Evolutionary conservation across 2,329 filamentous ascomycete species (phyloP), one percentile per base, ranked within the genome.

Genomic region (Aspergillus eucalypticola): DNA sequence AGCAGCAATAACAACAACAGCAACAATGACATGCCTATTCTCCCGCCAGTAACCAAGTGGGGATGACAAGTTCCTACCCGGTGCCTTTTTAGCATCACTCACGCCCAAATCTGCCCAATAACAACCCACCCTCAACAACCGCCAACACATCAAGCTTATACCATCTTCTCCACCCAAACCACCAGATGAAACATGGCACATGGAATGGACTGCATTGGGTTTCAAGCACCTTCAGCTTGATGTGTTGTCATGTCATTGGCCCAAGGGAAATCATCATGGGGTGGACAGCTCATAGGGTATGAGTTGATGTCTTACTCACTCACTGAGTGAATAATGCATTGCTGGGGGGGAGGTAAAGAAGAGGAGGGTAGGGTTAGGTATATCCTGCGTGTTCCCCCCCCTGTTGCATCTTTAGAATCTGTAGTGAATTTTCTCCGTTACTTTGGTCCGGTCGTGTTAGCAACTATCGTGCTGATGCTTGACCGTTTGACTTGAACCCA

Each of bases 201-300:
- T 35, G 32, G 32, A 15, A 35, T 13, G 10, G 11, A 35, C 32
- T 35, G 11, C 32, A 29, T 29, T 8, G 15, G 46, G 25, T 49
- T 49, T 49, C 7, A 49, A 17, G 46, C 25, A 29, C 15, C 27
- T n/a, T 27, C 15, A 21, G 25, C 21, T 55, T 46, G 41, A 55
- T 55, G 53, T 55, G 53, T 42, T 42, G 39, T 10, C 23, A 8
- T n/a, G 25, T 41, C 21, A 55, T 46, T 55, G 53, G 53, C 25
- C 10, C 8, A 10, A 8, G 2, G 25, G 23, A 2, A 15, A 46
- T 41, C 10, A 46, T 23, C 38, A 55, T 46, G 41, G 32, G 25
- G 7, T 55, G 53, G 44, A 55, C 53, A 55, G 53, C 53, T 55
- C 53, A 55, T 55, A 55, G 44, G 53, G 53, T 44, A 46, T 27